Conservation (phyloP, 306 rosid species). For the Castanopsis chinensis region DNA sequence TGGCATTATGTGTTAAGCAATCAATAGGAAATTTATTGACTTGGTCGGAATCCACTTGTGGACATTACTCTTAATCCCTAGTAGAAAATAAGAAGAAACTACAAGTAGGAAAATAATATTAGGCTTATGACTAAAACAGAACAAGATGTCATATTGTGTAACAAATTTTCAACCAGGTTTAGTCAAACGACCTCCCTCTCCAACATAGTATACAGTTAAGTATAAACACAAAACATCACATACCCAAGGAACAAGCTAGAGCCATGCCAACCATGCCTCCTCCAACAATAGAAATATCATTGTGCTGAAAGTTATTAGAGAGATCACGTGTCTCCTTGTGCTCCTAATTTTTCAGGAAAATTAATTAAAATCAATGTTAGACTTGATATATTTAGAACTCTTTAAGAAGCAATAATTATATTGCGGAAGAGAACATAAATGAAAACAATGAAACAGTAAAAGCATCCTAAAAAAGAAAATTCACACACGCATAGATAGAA, state of each 20-base stretch:
- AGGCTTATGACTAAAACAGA: too few relatives aligned
- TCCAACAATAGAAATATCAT: conserved; percentile 94
- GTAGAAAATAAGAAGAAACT: too few relatives aligned
- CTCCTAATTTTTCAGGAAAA: conserved; percentile 45
- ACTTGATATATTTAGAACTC: background rate
- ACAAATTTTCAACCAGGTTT: background rate
- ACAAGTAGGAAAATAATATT: too few relatives aligned
- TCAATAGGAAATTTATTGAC: too few relatives aligned
- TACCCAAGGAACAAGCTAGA: conserved; percentile 92
- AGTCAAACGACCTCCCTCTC: background rate
- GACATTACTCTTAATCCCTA: too few relatives aligned
- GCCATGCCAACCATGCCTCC: conserved; percentile 98
- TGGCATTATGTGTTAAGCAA: too few relatives aligned
- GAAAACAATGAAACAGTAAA: background rate
- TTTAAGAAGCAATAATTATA: background rate
- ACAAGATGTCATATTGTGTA: background rate
- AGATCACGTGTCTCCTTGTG: conserved; percentile 38
- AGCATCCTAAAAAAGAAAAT: background rate
- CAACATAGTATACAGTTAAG: background rate
- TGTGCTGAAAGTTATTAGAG: conserved; percentile 31
- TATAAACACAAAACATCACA: conserved; percentile 26
- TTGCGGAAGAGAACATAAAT: background rate
- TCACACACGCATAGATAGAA: background rate
- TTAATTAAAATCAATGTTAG: background rate
- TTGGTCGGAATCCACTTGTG: too few relatives aligned